Percentiles rank a stretch among this genome's conserved stretches.
Evolutionary conservation across 106 monocot genomes (phyloP).

Genomic region (Iris macrosiphon): DNA sequence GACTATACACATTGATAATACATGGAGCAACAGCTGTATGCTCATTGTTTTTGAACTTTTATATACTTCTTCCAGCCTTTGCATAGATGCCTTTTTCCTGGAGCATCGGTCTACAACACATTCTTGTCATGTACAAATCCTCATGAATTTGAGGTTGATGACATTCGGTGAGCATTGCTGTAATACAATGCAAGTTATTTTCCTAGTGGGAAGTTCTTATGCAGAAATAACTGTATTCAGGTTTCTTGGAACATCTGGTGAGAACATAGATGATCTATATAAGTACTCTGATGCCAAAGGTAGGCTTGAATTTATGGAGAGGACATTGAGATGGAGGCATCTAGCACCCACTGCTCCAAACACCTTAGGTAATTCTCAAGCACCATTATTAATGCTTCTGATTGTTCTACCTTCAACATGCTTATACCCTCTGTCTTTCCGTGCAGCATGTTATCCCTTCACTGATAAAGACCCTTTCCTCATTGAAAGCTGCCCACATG

Average conservation of each 20-base stretch:
- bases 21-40: too few species aligned
- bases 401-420: neutral
- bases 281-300: conserved; percentile 84
- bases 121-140: conserved; percentile 92
- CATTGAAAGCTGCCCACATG: conserved; percentile 84
- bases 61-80: conserved; percentile 54
- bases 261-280: conserved; percentile 90
- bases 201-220: too few species aligned
- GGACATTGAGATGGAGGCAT: conserved; percentile 95
- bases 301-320: conserved; percentile 87
- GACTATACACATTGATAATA: too few species aligned
- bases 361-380: conserved; percentile 65
- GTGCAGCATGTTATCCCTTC: conserved; percentile 89
- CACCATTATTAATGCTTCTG: neutral
- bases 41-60: too few species aligned
- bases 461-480: conserved; percentile 88
- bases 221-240: conserved; percentile 19
- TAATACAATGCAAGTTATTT: too few species aligned
- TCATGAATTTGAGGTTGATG: conserved; percentile 90
- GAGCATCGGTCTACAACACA: conserved; percentile 87
- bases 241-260: conserved; percentile 96
- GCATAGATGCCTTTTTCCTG: conserved; percentile 89
- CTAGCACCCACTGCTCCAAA: conserved; percentile 96
- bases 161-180: conserved; percentile 40
- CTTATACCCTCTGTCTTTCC: neutral